Base-by-base conservation (phyloP, 257 asterid genomes). In the Nicotiana attenuata region DNA sequence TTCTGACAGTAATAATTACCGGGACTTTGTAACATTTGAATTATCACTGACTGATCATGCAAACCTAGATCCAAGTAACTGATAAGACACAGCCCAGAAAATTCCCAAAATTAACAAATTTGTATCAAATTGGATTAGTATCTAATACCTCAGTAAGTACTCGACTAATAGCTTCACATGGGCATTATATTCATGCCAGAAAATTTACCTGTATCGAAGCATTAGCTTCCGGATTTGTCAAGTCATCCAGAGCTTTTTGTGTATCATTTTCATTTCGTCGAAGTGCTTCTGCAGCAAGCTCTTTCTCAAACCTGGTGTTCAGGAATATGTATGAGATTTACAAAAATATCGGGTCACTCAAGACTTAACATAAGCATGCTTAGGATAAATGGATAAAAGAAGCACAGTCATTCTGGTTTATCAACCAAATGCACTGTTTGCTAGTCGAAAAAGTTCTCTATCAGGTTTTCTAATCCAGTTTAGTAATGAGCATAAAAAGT, bases 221-320 rank as follows among this genome's bases (percentile, higher is more conserved):
- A 85, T 90, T 91, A 38, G 88, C 89, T 85, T 90, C 96, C 16
- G 94, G 98, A 87, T 92, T 88, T 52, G 98, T 96, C 45, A 96
- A 90, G 89, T 94, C 97, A 85, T 96, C 98, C 82, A 96, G 84
- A 84, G 99, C 93, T 85, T 77, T 89, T 67, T 94, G 91, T 75
- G 88, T 87, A 84, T 96, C 98, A 84, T 96, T 96, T 89, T 96
- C 98, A 86, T 96, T 96, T 87, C 90, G 93, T 67, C 99, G 88
- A 76, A 96, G 97, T 64, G 98, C 97, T 90, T 96, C 99, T 53
- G 99, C 98, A 81, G 92, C 97, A 64, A 96, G 90, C 16, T 87
- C 92, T 82, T 88, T 96, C 86, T 88, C 92, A 77, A 88, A 96
- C 88, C 99, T 94, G 86, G 66, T 85, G 80, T 81, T 80, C 17